phyloP scores from a whole-genome alignment of 73 alveolate genomes.

The Tetrahymena thermophila region DNA sequence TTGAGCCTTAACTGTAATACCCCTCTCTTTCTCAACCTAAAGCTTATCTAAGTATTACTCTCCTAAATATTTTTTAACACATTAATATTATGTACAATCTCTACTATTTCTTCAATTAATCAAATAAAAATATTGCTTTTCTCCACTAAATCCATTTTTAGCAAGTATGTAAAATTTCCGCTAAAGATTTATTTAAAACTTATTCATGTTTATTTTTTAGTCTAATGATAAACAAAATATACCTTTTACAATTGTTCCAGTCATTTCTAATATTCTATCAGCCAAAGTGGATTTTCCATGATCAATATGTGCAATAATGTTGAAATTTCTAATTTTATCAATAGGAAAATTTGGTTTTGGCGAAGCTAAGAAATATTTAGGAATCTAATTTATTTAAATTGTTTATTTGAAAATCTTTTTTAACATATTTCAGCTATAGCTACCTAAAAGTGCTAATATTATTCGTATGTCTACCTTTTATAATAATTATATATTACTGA shows the following conservation, averaged over 20 bases:
- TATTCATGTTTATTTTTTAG: too few relatives aligned
- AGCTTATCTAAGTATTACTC: constrained; percentile 24
- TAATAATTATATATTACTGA: not conserved
- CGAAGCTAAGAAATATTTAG: not conserved
- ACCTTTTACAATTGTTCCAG: constrained; percentile 26
- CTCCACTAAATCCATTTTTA: not conserved
- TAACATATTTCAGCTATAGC: not conserved
- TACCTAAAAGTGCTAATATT: not conserved
- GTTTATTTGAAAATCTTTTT: not conserved
- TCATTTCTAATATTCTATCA: constrained; percentile 25
- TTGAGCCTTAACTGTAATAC: constrained; percentile 91
- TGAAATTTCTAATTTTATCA: constrained; percentile 64
- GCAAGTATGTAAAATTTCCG: not conserved
- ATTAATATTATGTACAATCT: not conserved
- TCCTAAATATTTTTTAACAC: not conserved
- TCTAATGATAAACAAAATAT: not conserved
- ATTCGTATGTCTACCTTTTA: not conserved
- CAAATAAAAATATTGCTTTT: too few relatives aligned
- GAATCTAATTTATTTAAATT: not conserved
- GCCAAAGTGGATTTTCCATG: constrained; percentile 81
- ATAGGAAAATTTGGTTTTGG: not conserved
- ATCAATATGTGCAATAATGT: constrained; percentile 91
- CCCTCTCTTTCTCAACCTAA: constrained; percentile 88
- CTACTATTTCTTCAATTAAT: not conserved
- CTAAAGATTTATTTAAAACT: not conserved